A percentile compares a stretch with the other conserved stretches of the same genome.
These are phyloP conservation scores for Pistacia vera DNA, from an alignment of 345 rosid genomes.

Conservation along the genomic window DNA sequence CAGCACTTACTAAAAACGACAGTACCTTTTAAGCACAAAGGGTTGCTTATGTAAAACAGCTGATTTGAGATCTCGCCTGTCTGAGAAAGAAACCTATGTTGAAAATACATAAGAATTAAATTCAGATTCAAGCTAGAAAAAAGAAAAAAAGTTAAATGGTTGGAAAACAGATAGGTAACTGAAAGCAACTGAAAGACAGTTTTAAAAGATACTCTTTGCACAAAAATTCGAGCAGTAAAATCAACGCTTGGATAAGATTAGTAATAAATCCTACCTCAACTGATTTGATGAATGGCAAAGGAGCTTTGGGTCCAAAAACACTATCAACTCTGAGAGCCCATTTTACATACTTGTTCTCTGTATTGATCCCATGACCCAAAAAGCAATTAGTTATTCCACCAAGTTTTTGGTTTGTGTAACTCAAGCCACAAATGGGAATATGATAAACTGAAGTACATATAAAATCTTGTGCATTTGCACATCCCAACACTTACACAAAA, in stretches of 20 bases:
- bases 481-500: not conserved
- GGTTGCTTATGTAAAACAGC: slow-evolving; percentile 37
- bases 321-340: slow-evolving; percentile 38
- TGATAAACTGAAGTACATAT: not conserved
- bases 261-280: slow-evolving; percentile 25
- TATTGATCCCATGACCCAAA: slow-evolving; percentile 11
- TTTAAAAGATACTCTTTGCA: not conserved
- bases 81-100: slow-evolving; percentile 38
- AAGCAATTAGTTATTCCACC: not conserved
- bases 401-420: not conserved
- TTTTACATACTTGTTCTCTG: slow-evolving; percentile 33
- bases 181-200: not conserved
- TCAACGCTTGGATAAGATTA: not conserved
- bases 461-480: not conserved
- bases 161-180: not conserved
- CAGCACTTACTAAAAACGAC: not conserved
- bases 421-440: not conserved
- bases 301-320: slow-evolving; percentile 31
- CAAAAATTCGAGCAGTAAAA: not conserved
- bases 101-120: slow-evolving; percentile 8
- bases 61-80: slow-evolving; percentile 27
- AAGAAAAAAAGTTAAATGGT: not conserved
- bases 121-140: not conserved
- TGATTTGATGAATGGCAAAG: slow-evolving; percentile 41
- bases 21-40: slow-evolving; percentile 37